A percentile compares a stretch with the other conserved stretches of the same genome.
Conservation (phyloP, 2,329 filamentous ascomycete genomes). For the Talaromyces sp. region DNA sequence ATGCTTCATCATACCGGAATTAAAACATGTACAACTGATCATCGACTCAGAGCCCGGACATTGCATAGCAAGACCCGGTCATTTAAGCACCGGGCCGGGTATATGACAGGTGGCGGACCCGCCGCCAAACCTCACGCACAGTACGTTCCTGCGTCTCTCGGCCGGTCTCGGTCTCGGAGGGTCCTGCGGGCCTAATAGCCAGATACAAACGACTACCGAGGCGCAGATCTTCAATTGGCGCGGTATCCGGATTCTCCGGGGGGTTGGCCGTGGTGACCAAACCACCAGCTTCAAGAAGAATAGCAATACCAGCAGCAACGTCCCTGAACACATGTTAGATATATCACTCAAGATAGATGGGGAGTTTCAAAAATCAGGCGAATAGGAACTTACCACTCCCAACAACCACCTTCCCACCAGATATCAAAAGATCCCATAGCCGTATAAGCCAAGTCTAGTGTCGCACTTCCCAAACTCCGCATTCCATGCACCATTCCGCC, state of each 20-base stretch:
- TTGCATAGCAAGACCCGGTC: background rate
- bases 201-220: slow-evolving; percentile 72
- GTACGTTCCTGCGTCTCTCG: slow-evolving; percentile 70
- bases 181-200: slow-evolving; percentile 70
- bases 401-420: slow-evolving; percentile 81
- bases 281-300: slow-evolving; percentile 73
- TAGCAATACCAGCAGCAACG: slow-evolving; percentile 73
- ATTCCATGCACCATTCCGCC: slow-evolving; percentile 81
- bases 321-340: slow-evolving; percentile 51
- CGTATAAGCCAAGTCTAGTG: slow-evolving; percentile 72
- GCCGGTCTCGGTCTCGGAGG: slow-evolving; percentile 63
- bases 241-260: slow-evolving; percentile 59
- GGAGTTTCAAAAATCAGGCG: background rate
- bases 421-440: slow-evolving; percentile 77
- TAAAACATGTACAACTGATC: background rate
- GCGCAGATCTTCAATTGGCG: slow-evolving; percentile 60
- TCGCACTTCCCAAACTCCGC: slow-evolving; percentile 71
- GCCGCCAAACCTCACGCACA: slow-evolving; percentile 72
- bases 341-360: background rate
- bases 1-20: background rate
- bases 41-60: background rate
- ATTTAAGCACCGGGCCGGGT: slow-evolving; percentile 61
- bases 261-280: slow-evolving; percentile 75
- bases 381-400: slow-evolving; percentile 72
- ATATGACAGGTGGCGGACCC: slow-evolving; percentile 69